These are phyloP conservation scores for Fusarium pseudonygamai DNA, from an alignment of 2,329 filamentous ascomycete genomes.

Conservation along the genomic window DNA sequence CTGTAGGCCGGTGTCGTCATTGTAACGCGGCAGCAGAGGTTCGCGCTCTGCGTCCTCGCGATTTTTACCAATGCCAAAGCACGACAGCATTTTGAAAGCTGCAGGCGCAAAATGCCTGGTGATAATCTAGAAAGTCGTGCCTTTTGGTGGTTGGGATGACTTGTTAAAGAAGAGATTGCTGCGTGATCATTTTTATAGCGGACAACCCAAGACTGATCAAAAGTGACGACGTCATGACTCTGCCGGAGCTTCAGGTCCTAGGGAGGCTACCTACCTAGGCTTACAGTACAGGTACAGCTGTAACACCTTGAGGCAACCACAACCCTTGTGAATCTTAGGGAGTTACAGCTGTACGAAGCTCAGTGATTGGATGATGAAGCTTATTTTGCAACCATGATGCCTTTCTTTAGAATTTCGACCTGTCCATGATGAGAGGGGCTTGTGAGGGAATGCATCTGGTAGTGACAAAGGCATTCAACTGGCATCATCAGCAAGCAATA, in stretches of 20 bases:
- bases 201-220: not conserved
- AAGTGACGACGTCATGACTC: conserved; percentile 37
- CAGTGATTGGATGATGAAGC: conserved; percentile 11
- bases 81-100: conserved; percentile 63
- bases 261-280: not conserved
- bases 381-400: conserved; percentile 24
- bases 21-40: conserved; percentile 84
- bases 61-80: conserved; percentile 66
- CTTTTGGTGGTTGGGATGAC: not conserved
- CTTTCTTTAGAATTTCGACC: not conserved
- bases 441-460: not conserved
- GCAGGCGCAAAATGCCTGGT: not conserved
- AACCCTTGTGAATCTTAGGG: not conserved
- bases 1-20: conserved; percentile 83
- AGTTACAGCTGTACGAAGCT: not conserved
- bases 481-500: not conserved
- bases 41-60: conserved; percentile 70
- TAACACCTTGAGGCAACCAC: conserved; percentile 5
- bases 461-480: not conserved
- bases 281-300: not conserved
- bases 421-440: conserved; percentile 27
- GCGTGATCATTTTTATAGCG: not conserved
- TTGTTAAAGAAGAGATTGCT: conserved; percentile 1
- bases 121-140: not conserved
- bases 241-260: conserved; percentile 32